Conservation (phyloP, 2,329 filamentous ascomycete species). For the Exophiala alcalophila region DNA sequence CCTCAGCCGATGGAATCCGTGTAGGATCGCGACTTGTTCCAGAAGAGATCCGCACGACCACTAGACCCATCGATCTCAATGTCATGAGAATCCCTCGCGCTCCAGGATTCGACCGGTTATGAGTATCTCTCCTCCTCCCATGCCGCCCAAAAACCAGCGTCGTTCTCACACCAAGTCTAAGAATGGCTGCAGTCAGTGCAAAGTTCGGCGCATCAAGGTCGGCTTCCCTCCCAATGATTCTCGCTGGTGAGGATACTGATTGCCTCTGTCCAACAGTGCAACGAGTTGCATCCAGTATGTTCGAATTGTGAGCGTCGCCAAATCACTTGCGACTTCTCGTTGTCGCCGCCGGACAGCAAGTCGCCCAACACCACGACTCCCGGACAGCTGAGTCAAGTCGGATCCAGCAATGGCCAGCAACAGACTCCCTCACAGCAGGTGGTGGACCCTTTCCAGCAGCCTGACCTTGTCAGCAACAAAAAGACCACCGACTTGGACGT, state of each 20-base stretch:
- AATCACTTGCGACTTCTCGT: constrained; percentile 37
- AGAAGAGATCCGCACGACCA: too few species aligned
- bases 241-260: too few species aligned
- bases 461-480: constrained; percentile 29
- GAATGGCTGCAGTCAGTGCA: constrained; percentile 41
- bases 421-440: constrained; percentile 14
- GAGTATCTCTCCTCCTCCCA: constrained; percentile 10
- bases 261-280: constrained; percentile 36
- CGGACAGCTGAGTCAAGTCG: constrained; percentile 13
- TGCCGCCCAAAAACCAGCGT: constrained; percentile 31
- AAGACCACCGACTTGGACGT: constrained; percentile 32
- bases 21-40: too few species aligned
- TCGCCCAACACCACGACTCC: constrained; percentile 15
- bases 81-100: too few species aligned
- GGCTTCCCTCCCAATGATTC: too few species aligned
- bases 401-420: constrained; percentile 10
- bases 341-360: constrained; percentile 21
- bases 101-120: too few species aligned
- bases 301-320: constrained; percentile 39
- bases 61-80: too few species aligned
- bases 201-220: constrained; percentile 41
- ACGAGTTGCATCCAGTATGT: constrained; percentile 39
- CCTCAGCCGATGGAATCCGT: too few species aligned
- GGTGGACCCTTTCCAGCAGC: constrained; percentile 24
- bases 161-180: constrained; percentile 40